Percentiles rank a stretch among this genome's conserved stretches.
Conservation (phyloP, 257 asterid species). For the Asclepias syriaca region DNA sequence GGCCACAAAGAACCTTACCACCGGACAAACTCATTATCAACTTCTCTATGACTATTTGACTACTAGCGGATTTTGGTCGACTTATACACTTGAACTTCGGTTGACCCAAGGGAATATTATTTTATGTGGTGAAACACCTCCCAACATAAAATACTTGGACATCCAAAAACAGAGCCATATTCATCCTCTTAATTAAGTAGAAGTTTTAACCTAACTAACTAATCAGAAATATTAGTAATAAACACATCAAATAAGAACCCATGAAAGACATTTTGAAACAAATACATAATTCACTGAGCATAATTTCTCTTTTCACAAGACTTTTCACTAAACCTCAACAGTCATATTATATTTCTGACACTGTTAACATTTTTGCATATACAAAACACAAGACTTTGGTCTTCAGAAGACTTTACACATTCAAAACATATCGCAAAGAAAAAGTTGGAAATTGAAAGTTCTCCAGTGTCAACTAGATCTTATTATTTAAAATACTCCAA, state of each 20-base stretch:
- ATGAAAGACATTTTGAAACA: background rate
- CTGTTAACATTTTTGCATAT: background rate
- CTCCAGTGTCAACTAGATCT: background rate
- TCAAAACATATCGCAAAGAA: background rate
- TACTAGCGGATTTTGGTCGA: background rate
- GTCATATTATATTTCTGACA: background rate
- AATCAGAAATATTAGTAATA: background rate
- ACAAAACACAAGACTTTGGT: background rate
- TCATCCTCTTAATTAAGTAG: background rate
- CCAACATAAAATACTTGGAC: background rate
- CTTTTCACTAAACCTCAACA: background rate
- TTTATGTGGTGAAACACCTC: background rate
- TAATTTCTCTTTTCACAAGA: background rate
- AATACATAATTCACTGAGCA: background rate
- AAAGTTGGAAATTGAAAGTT: background rate
- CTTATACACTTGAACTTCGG: background rate
- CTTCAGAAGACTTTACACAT: background rate
- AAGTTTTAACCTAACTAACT: background rate
- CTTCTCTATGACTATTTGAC: background rate
- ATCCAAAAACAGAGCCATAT: background rate
- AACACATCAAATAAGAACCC: background rate
- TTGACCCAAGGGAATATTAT: background rate
- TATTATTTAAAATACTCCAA: background rate
- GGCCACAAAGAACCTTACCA: background rate
- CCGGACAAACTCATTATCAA: background rate